Base-by-base conservation (phyloP, 768 basidiomycete species). In the Tricholoma furcatifolium region DNA sequence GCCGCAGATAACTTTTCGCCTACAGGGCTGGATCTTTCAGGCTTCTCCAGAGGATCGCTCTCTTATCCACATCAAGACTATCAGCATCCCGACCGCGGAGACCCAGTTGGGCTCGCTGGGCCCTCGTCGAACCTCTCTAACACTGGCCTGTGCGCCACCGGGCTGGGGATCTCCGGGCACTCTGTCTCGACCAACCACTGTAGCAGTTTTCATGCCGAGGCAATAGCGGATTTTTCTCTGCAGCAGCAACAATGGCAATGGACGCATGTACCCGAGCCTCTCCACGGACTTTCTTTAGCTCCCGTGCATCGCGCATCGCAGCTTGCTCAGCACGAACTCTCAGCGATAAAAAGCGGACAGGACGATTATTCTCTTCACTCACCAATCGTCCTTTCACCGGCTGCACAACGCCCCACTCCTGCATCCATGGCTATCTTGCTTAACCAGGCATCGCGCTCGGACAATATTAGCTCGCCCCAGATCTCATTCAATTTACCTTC, bases 31-130 rank as follows among this genome's bases (percentile, higher is more conserved):
- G 67, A 69, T 70, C 65, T 61, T 64, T 55, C 62, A 43, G 60
- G 70, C 78, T 80, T 78, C 78, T 78, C 76, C 58, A 71, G 71
- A 59, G 76, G 78, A 80, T 80, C 76, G 59, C 65, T 69, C 61
- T 58, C 64, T 52, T 73, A 74, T 68, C 70, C 71, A 69, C 69
- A 75, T 73, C 70, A 71, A 66, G 73, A 73, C 63, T 74, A 72
- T 67, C 63, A 61, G 60, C 71, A 73, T 67, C 67, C 71, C 53
- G 66, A 73, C 72, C 74, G 73, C 70, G 74, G 75, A 53, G 57
- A 53, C 59, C 54, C 57, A 56, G 50, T 65, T 48, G 64, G 65
- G 56, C 63, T 69, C 47, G 35, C 58, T 54, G 57, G 58, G 50
- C 62, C 66, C 60, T 54, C 68, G 56, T 64, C 65, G 51, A 65